Percentiles rank a stretch among this genome's conserved stretches.
phyloP scores from a whole-genome alignment of 75 land plant genomes.

The Larix kaempferi region DNA sequence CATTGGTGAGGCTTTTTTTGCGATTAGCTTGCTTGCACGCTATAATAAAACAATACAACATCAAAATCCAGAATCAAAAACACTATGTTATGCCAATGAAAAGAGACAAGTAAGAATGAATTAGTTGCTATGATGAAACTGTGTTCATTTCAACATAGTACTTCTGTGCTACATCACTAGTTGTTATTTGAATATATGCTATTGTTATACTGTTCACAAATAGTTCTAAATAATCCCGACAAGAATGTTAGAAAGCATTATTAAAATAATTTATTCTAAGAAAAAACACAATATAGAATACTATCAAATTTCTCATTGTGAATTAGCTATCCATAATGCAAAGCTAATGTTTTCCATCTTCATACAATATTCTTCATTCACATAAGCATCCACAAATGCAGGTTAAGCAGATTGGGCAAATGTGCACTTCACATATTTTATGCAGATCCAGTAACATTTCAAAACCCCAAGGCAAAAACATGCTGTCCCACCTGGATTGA shows the following conservation, averaged over 20 bases:
- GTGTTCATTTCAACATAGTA: not conserved
- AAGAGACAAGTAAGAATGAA: not conserved
- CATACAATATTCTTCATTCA: not conserved
- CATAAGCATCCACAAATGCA: not conserved
- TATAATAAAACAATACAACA: constrained; percentile 15
- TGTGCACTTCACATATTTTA: not conserved
- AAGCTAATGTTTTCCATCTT: not conserved
- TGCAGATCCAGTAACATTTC: not conserved
- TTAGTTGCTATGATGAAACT: not conserved
- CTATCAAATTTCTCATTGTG: not conserved
- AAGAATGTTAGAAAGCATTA: not conserved
- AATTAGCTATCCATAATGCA: not conserved
- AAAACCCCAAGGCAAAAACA: not conserved
- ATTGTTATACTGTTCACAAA: not conserved
- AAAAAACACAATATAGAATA: not conserved
- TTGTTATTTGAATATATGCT: not conserved
- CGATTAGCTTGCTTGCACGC: constrained; percentile 86
- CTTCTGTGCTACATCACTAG: constrained; percentile 5
- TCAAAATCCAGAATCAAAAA: not conserved
- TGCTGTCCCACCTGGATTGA: constrained; percentile 67
- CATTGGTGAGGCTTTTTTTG: constrained; percentile 73
- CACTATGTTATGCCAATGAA: not conserved
- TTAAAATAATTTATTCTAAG: not conserved
- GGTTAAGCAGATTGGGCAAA: not conserved
- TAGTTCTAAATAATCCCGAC: not conserved